Percentiles rank a stretch among this genome's conserved stretches.
Evolutionary conservation across 1,139 yeast species (phyloP).

Genomic region (Suhomyces guaymorum): DNA sequence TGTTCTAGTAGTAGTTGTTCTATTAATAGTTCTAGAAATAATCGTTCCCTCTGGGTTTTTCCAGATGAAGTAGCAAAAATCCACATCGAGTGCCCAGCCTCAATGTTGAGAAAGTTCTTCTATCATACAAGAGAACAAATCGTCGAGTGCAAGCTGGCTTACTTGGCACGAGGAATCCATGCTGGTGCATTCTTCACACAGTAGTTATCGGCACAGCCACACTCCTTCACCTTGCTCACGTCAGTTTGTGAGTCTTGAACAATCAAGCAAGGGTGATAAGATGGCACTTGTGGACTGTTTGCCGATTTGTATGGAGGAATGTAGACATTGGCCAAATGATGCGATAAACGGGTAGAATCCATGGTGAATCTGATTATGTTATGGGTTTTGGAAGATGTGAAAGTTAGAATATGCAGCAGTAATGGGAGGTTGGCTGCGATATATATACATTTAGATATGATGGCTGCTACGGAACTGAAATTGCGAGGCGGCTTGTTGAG

Average conservation of each 20-base stretch:
- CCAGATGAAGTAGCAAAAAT: neutral
- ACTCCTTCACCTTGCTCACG: slow-evolving; percentile 36
- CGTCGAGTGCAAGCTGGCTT: neutral
- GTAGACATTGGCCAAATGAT: slow-evolving; percentile 31
- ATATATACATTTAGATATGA: no score
- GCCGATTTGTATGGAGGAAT: slow-evolving; percentile 31
- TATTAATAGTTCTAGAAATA: neutral
- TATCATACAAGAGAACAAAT: no score
- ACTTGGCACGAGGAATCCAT: slow-evolving; percentile 41
- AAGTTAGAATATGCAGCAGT: neutral
- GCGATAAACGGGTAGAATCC: slow-evolving; percentile 35
- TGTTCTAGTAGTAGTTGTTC: no score
- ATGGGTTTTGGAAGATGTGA: neutral
- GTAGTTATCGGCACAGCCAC: slow-evolving; percentile 49
- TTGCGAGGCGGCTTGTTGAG: no score
- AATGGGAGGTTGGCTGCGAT: no score
- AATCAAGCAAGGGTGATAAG: slow-evolving; percentile 47
- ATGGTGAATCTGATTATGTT: slow-evolving; percentile 16
- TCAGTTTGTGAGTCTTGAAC: slow-evolving; percentile 49
- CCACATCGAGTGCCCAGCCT: no score
- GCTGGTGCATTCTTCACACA: slow-evolving; percentile 45
- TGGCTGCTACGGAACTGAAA: no score
- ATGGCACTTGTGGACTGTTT: slow-evolving; percentile 28
- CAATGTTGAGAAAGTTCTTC: neutral
- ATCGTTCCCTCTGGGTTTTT: neutral